These are phyloP conservation scores for Camellia japonica DNA, from an alignment of 148 eudicot genomes.

Conservation along the genomic window DNA sequence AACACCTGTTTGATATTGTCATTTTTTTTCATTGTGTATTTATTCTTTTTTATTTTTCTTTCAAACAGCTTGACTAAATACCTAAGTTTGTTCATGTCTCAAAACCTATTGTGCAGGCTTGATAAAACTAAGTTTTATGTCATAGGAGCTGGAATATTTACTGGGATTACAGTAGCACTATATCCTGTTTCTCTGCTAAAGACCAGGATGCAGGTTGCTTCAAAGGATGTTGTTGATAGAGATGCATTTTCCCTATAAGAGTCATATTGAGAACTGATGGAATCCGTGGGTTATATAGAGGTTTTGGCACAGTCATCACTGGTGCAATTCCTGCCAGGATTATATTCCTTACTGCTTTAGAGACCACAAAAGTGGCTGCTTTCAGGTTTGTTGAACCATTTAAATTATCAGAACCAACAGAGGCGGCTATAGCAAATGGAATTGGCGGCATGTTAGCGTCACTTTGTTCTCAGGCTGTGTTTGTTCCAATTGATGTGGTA, in stretches of 20 bases:
- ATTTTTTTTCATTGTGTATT: not conserved
- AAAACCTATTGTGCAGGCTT: slow-evolving; percentile 61
- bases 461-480: slow-evolving; percentile 76
- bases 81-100: slow-evolving; percentile 10
- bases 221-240: slow-evolving; percentile 64
- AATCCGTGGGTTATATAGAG: slow-evolving; percentile 88
- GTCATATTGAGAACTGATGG: slow-evolving; percentile 86
- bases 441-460: slow-evolving; percentile 91
- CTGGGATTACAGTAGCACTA: slow-evolving; percentile 83
- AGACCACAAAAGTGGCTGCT: slow-evolving; percentile 90
- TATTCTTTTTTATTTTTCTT: not conserved
- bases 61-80: not conserved
- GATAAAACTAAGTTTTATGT: slow-evolving; percentile 93
- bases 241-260: slow-evolving; percentile 71
- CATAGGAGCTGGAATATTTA: slow-evolving; percentile 94
- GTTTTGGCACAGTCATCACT: slow-evolving; percentile 94
- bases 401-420: slow-evolving; percentile 72
- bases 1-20: not conserved
- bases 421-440: slow-evolving; percentile 97
- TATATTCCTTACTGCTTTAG: slow-evolving; percentile 87
- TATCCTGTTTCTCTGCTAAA: slow-evolving; percentile 92
- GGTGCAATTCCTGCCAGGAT: slow-evolving; percentile 92
- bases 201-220: slow-evolving; percentile 91
- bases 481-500: slow-evolving; percentile 99
- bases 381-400: slow-evolving; percentile 76